Conservation (phyloP, 1,284 basidiomycete species). For the Ganoderma resinaceum region DNA sequence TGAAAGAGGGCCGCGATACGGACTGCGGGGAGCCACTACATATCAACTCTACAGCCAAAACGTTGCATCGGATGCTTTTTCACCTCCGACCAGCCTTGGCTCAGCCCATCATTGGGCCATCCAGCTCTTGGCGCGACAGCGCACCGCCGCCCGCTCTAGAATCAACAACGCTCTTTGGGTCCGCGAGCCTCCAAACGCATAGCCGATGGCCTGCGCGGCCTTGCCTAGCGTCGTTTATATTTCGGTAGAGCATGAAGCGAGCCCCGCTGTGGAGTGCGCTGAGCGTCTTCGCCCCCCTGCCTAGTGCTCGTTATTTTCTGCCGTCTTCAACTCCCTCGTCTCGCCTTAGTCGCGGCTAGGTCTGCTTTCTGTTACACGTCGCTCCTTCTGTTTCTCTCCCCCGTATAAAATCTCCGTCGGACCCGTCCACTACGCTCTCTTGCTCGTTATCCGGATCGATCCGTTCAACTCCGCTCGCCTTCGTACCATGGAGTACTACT, state of each 20-base stretch:
- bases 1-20: neutral
- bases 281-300: conserved; percentile 27
- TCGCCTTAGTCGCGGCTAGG: conserved; percentile 23
- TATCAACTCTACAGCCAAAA: neutral
- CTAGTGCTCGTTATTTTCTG: conserved; percentile 20
- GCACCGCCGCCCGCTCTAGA: conserved; percentile 7
- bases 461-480: neutral
- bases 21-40: neutral
- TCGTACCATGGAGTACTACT: conserved; percentile 1
- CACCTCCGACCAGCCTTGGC: conserved; percentile 13
- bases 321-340: conserved; percentile 10
- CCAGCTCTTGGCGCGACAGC: conserved; percentile 14
- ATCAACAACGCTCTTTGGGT: neutral
- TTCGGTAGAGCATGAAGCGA: neutral
- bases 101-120: conserved; percentile 14
- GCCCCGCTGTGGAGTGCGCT: conserved; percentile 25
- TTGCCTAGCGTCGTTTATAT: conserved; percentile 18
- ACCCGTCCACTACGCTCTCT: neutral
- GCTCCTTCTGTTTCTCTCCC: conserved; percentile 10
- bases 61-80: neutral
- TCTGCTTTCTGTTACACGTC: conserved; percentile 2
- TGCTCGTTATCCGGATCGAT: neutral
- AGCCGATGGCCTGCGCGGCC: conserved; percentile 12
- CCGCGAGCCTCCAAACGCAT: conserved; percentile 6
- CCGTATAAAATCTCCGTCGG: conserved; percentile 15